Base-by-base conservation (phyloP, 768 basidiomycete species). In the Panellus pusillus region DNA sequence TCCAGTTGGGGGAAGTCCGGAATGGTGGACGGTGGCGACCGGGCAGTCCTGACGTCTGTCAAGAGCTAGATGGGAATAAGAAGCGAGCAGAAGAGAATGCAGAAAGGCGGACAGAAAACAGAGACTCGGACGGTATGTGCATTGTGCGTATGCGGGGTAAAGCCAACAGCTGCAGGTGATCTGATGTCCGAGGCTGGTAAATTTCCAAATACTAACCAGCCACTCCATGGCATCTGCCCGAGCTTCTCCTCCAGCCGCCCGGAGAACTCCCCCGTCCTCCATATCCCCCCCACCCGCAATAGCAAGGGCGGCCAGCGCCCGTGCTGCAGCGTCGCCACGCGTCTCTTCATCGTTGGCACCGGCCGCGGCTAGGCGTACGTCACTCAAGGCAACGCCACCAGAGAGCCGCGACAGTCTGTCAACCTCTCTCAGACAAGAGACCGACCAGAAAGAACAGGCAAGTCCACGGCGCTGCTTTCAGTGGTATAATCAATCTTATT, bases 381-480 rank as follows among this genome's bases (percentile, higher is more conserved):
- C 81, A 19, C 43, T 78, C 32, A 85, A 80, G 67, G 65, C 73
- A 28, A 63, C 79, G 9, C 68, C 80, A 15, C 61, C 70, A 19
- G 85, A 87, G 49, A 72, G 76, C 9, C 72, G 75, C 43, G 86
- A 88, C 48, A 69, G 76, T 24, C 74, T 90, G 31, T 72, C 80
- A 11, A 79, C 79, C 31, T 82, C 83, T 28, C 75, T 91, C 55
- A 88, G 84, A 68, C 78, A 83, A 45, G 91, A 92, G 68, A 88
- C 86, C 13, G 89, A 91, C 59, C 79, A 85, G 63, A 92, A 89
- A 70, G 91, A 93, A 68, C 82, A 87, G 75, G 91, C 86, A 64
- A 53, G 79, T 67, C 24, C 40, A 39, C 15, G 60, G 31, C 55
- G 55, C 31, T 28, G 52, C 36, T 44, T 45, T 47, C 50, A 53